Base-by-base conservation (phyloP, 306 rosid genomes). In the Sophora flavescens region DNA sequence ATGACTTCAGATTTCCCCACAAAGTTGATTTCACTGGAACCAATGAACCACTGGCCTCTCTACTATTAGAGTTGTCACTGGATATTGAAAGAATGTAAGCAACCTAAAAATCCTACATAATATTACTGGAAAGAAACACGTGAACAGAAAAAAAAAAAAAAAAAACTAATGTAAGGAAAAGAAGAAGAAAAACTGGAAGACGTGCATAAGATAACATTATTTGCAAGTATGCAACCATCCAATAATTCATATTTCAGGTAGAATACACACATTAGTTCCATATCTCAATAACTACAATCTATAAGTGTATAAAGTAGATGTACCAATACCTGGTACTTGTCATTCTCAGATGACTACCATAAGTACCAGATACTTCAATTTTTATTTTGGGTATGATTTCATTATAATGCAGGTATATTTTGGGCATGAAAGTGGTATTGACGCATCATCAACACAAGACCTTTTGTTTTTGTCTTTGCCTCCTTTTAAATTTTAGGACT, bases 1-100 rank as follows among this genome's bases (percentile, higher is more conserved):
- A 74, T 74, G 91, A 84, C 88, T 85, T 92, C 57, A 92, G 72
- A 84, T 78, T 90, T 47, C 82, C 91, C 97, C 93, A 88, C 15
- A 92, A 75, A 78, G 84, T 86, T 59, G 84, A 42, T 70, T 83
- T 75, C 44, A 57, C 74, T 12, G 83, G 45, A 68, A 28, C 79
- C 72, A 76, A 17, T 76, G 52, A 22, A 22, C 22, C 22, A 22
- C 62, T 76, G 36, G 47, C 60, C 80, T 71, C 81, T 76, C 51
- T 70, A 11, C 5, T 28, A 50, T n/a, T 39, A 60, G 81, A 52
- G 38, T 38, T 64, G 48, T 66, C 86, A 44, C 89, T 86, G 81
- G 59, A 78, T 41, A 85, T 80, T 62, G 73, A 47, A 63, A 74
- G 65, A 68, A 52, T 58, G 69, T 6, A 71, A 78, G 72, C 51